Percentiles rank a stretch among this genome's conserved stretches.
Conservation (phyloP, 345 rosid genomes). For the Aurinia saxatilis region DNA sequence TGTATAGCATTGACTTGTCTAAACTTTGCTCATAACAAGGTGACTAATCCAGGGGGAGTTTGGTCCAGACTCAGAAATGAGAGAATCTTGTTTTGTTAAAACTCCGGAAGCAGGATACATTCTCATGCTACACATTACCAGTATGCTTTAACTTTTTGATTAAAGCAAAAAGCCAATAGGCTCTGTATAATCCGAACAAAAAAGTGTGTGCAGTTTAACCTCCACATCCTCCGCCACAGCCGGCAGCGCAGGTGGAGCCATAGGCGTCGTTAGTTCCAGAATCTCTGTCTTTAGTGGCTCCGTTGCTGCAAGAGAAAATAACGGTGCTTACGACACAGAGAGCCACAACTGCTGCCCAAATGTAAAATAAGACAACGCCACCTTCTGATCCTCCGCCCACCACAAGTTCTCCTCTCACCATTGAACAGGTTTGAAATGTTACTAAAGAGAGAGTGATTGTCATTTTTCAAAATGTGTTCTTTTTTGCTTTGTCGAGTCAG, state of each 20-base stretch:
- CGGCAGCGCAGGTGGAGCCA: slow-evolving; percentile 33
- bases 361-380: slow-evolving; percentile 7
- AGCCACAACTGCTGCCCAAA: slow-evolving; percentile 33
- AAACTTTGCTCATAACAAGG: no score
- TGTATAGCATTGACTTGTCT: no score
- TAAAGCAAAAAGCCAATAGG: background rate
- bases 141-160: background rate
- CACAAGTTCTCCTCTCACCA: slow-evolving; percentile 33
- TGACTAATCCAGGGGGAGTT: no score
- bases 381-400: background rate
- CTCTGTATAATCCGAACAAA: background rate
- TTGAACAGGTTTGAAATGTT: slow-evolving; percentile 10
- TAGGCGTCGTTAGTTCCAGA: slow-evolving; percentile 20
- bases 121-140: background rate
- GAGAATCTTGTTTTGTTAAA: no score
- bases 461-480: background rate
- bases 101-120: background rate
- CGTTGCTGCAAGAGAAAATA: slow-evolving; percentile 44
- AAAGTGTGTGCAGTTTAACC: slow-evolving; percentile 15
- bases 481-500: slow-evolving; percentile 21
- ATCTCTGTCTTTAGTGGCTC: slow-evolving; percentile 30
- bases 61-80: no score
- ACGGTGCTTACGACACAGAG: slow-evolving; percentile 28
- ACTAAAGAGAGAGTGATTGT: slow-evolving; percentile 8
- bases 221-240: slow-evolving; percentile 51